Evolutionary conservation across 805 yeast genomes (phyloP).

Genomic region (Candida schatavii): DNA sequence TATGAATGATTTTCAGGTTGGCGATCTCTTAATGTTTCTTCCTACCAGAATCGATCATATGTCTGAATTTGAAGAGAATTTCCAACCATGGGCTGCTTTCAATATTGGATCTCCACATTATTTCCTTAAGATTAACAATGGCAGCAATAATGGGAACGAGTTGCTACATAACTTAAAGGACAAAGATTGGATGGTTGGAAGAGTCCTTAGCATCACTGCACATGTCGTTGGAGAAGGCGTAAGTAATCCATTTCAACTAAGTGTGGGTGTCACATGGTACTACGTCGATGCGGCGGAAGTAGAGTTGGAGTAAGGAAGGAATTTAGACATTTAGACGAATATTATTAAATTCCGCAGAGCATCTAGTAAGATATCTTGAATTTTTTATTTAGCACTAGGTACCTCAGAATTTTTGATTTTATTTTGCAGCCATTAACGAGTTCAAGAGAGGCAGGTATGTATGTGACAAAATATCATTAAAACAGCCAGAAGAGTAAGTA

Average conservation of each 20-base stretch:
- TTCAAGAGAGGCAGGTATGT: too few species aligned
- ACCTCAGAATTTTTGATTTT: too few species aligned
- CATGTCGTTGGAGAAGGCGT: constrained; percentile 45
- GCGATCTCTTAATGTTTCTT: constrained; percentile 79
- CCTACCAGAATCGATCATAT: constrained; percentile 61
- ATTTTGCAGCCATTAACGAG: too few species aligned
- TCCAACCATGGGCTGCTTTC: constrained; percentile 90
- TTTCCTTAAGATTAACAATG: constrained; percentile 50
- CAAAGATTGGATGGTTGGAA: constrained; percentile 83
- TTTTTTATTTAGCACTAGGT: too few species aligned
- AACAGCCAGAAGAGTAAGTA: too few species aligned
- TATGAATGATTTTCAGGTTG: constrained; percentile 61
- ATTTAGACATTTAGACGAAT: background rate
- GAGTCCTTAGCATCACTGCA: constrained; percentile 57
- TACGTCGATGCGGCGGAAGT: constrained; percentile 54
- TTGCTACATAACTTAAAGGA: constrained; percentile 19
- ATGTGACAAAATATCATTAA: too few species aligned
- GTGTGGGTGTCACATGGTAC: constrained; percentile 64
- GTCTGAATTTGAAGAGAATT: constrained; percentile 14
- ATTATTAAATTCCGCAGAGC: too few species aligned
- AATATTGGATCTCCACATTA: constrained; percentile 86
- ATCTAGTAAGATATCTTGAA: too few species aligned
- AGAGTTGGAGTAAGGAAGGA: constrained; percentile 2
- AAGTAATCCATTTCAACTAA: constrained; percentile 65
- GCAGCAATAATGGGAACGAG: constrained; percentile 14